These are phyloP conservation scores for Acer yangbiense DNA, from an alignment of 345 rosid genomes.

Conservation along the genomic window DNA sequence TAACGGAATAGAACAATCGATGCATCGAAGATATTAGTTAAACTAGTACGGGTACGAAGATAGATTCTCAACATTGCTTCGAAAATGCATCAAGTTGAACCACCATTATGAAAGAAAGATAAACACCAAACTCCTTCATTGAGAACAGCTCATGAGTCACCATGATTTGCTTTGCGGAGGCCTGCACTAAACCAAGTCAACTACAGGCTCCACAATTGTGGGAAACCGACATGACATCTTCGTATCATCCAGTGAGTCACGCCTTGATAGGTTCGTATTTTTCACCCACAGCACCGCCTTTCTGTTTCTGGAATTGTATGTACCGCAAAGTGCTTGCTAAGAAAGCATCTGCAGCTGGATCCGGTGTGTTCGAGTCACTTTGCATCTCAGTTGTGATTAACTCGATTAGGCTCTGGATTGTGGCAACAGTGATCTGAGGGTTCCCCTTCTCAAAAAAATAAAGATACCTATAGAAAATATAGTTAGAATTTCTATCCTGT, in stretches of 20 bases:
- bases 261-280: constrained; percentile 72
- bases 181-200: neutral
- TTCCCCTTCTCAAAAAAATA: constrained; percentile 93
- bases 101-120: neutral
- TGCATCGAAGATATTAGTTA: neutral
- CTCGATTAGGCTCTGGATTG: constrained; percentile 81
- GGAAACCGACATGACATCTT: neutral
- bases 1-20: neutral
- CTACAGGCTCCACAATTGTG: neutral
- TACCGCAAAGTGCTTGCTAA: constrained; percentile 74
- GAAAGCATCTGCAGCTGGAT: constrained; percentile 77
- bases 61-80: neutral
- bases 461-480: constrained; percentile 58
- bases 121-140: neutral
- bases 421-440: constrained; percentile 66
- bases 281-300: constrained; percentile 87
- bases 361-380: constrained; percentile 61
- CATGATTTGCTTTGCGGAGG: neutral
- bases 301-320: constrained; percentile 91
- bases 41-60: neutral
- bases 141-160: neutral
- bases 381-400: constrained; percentile 78
- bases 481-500: neutral
- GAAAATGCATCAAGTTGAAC: neutral
- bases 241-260: constrained; percentile 31